phyloP scores from a whole-genome alignment of 805 yeast genomes.

The Suhomyces pyralidae region DNA sequence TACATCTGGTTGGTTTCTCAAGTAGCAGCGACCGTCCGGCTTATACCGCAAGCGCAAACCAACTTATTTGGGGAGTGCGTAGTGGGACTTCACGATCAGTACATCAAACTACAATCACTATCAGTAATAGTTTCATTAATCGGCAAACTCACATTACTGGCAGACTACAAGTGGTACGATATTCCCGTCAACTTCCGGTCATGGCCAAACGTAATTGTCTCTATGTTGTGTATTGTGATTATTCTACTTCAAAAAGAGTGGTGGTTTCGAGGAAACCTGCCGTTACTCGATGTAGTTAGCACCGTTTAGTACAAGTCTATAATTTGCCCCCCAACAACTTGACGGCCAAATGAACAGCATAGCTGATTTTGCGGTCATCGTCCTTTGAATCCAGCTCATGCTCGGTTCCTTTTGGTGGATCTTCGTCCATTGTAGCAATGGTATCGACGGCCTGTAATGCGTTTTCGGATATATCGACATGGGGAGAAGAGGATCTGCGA shows the following conservation, averaged over 20 bases:
- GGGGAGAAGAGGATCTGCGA: not conserved
- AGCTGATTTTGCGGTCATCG: slow-evolving; percentile 57
- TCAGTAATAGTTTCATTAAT: not conserved
- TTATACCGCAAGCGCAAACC: slow-evolving; percentile 41
- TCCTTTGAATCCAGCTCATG: slow-evolving; percentile 35
- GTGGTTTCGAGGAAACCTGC: not conserved
- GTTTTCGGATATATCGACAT: slow-evolving; percentile 1
- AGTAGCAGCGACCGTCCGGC: slow-evolving; percentile 18
- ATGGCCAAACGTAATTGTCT: slow-evolving; percentile 10
- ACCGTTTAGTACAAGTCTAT: slow-evolving; percentile 11
- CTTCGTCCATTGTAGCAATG: slow-evolving; percentile 4
- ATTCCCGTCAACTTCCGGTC: slow-evolving; percentile 20
- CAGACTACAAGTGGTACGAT: slow-evolving; percentile 13
- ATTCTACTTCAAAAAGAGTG: not conserved
- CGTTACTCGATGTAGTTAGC: not conserved
- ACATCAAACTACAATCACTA: not conserved
- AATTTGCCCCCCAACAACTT: slow-evolving; percentile 57
- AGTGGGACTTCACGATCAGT: slow-evolving; percentile 12
- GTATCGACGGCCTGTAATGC: slow-evolving; percentile 4
- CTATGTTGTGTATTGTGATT: not conserved
- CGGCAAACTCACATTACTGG: slow-evolving; percentile 1
- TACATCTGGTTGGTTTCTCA: slow-evolving; percentile 37
- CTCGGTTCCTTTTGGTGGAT: not conserved
- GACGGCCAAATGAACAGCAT: slow-evolving; percentile 67
- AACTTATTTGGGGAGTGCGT: slow-evolving; percentile 36